A percentile compares a stretch with the other conserved stretches of the same genome.
These are phyloP conservation scores for Macrophomina pseudophaseolina DNA, from an alignment of 2,329 filamentous ascomycete species.

Conservation along the genomic window DNA sequence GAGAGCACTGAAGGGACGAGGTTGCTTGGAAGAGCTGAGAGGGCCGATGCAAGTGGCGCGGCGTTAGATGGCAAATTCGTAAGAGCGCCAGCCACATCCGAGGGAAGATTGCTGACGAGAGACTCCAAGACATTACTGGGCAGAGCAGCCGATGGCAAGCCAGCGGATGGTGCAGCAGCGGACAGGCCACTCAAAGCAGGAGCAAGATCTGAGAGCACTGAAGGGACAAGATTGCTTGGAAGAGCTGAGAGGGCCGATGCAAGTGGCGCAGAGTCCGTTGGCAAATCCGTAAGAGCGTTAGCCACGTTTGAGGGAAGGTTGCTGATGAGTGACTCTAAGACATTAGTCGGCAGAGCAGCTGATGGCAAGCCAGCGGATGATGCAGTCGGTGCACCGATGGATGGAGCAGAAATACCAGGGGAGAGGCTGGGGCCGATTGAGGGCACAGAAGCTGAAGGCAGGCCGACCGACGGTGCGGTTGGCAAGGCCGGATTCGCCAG, in stretches of 20 bases:
- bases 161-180: background rate
- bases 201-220: background rate
- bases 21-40: too few relatives aligned
- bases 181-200: background rate
- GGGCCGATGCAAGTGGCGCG: too few relatives aligned
- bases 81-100: too few relatives aligned
- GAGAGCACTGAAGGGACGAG: too few relatives aligned
- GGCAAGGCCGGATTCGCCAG: background rate
- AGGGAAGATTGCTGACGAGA: too few relatives aligned
- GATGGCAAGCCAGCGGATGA: background rate
- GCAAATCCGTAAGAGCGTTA: background rate
- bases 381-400: background rate
- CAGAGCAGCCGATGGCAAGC: too few relatives aligned
- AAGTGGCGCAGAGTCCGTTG: background rate
- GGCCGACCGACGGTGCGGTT: background rate
- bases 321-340: background rate
- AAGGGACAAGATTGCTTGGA: background rate
- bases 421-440: background rate
- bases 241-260: conserved; percentile 2
- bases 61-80: too few relatives aligned
- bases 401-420: background rate
- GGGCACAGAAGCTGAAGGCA: background rate
- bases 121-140: too few relatives aligned
- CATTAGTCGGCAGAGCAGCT: background rate
- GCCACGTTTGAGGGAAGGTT: conserved; percentile 4